Evolutionary conservation across 768 basidiomycete genomes (phyloP).

Genomic region (Lenzites betulinus): DNA sequence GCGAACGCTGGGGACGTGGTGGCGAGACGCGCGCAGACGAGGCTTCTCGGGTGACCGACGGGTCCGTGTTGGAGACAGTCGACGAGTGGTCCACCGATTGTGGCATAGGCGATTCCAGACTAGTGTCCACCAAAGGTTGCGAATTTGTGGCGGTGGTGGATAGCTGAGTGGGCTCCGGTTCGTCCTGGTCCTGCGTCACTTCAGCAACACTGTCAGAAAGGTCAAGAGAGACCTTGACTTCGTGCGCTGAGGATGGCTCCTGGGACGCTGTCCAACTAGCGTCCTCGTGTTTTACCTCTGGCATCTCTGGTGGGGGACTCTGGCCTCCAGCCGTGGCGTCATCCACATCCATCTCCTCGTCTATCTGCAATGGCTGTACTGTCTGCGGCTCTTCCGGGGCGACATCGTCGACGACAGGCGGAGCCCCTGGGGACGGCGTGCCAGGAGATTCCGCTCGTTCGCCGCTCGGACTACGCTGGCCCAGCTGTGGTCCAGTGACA

Average conservation of each 20-base stretch:
- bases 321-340: neutral
- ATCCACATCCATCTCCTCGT: slow-evolving; percentile 10
- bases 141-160: slow-evolving; percentile 12
- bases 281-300: neutral
- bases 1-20: slow-evolving; percentile 25
- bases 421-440: slow-evolving; percentile 25
- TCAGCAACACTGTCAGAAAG: neutral
- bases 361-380: neutral
- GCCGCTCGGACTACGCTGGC: neutral
- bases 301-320: neutral
- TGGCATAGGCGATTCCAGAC: slow-evolving; percentile 3
- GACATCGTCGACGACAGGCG: slow-evolving; percentile 5
- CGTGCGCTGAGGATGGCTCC: slow-evolving; percentile 7
- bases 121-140: neutral
- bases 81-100: slow-evolving; percentile 6
- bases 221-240: neutral
- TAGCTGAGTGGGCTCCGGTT: slow-evolving; percentile 2
- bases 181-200: slow-evolving; percentile 11
- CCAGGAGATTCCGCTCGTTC: slow-evolving; percentile 25
- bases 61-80: neutral
- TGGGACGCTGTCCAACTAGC: neutral
- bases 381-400: neutral
- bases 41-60: slow-evolving; percentile 7
- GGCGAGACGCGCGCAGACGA: slow-evolving; percentile 22
- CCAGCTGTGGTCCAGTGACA: neutral